Conservation (phyloP, 2,329 filamentous ascomycete genomes). For the Verruconis gallopava region DNA sequence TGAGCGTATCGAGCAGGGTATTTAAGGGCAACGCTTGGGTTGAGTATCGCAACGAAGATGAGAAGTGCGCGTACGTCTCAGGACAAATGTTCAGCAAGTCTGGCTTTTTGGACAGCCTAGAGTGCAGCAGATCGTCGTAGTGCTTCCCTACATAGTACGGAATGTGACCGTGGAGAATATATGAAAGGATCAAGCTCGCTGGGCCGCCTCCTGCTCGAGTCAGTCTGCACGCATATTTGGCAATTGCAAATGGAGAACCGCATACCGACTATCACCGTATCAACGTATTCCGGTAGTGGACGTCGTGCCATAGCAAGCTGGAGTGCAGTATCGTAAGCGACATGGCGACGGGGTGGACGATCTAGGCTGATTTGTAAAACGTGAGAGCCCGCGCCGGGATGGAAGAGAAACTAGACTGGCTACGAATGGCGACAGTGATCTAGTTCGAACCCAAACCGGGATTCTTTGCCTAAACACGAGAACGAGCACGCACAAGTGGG, state of each 20-base stretch:
- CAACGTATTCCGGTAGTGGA: conserved; percentile 9
- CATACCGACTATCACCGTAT: conserved; percentile 14
- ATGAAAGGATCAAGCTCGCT: conserved; percentile 48
- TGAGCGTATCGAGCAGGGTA: conserved; percentile 45
- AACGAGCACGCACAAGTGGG: too few relatives aligned
- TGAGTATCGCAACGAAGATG: conserved; percentile 46
- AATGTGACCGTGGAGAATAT: conserved; percentile 48
- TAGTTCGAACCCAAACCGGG: too few relatives aligned
- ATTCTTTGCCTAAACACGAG: too few relatives aligned
- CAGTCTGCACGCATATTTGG: not conserved
- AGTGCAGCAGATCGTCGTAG: conserved; percentile 43
- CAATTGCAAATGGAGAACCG: not conserved
- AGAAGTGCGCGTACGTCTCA: conserved; percentile 45
- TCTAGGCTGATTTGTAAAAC: conserved; percentile 4
- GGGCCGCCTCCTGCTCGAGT: conserved; percentile 42
- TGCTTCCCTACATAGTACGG: conserved; percentile 44
- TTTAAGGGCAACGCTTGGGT: conserved; percentile 48
- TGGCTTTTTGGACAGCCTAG: conserved; percentile 36
- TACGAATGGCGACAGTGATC: too few relatives aligned
- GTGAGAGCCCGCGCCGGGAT: too few relatives aligned
- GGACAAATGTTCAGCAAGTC: conserved; percentile 37
- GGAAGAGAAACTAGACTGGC: too few relatives aligned
- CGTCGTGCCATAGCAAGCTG: conserved; percentile 5
- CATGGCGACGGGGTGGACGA: conserved; percentile 5
- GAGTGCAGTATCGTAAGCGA: not conserved